Evolutionary conservation across 306 rosid species (phyloP), one percentile per base, ranked within the genome.

Genomic region (Corylus avellana): DNA sequence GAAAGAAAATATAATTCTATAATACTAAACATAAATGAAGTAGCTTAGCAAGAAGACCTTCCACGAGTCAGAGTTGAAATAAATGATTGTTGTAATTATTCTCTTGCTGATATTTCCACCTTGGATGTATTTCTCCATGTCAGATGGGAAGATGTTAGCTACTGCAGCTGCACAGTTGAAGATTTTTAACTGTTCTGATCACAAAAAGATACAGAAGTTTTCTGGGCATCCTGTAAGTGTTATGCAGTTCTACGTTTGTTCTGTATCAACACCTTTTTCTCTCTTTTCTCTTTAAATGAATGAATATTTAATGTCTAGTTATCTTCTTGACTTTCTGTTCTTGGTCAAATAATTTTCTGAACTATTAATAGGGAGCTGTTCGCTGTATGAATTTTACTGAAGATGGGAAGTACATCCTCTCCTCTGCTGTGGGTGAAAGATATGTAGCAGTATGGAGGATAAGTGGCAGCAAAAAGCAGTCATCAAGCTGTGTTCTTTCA

Each of bases 141-240:
- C 86, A 95, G 99, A 89, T 93, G 99, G 96, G 77, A 89, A 86
- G 74, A 87, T 79, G 18, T 62, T 95, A 82, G 96, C 98, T 68
- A 95, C 98, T 84, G 99, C 97, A 44, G 86, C 96, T 75, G 90
- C 94, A 20, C 93, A 91, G 78, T 74, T 95, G 87, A 95, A 91
- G 92, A 88, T 90, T 54, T 90, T 93, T 50, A 75, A 79, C 75
- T 84, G 91, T 79, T 87, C 93, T 35, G 81, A 84, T 84, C 81
- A 87, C 86, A 90, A 89, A 70, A 95, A 90, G 90, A 88, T 90
- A 78, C 94, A 86, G 80, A 95, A 91, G 84, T 91, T 91, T 81
- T 84, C 93, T 64, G 99, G 99, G 76, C 98, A 95, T 90, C 99
- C 98, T 51, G 99, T 95, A 86, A 93, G 99, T 90, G 77, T 75